Percentiles rank a stretch among this genome's conserved stretches.
Conservation (phyloP, 2,329 filamentous ascomycete species). For the Microsporum canis region DNA sequence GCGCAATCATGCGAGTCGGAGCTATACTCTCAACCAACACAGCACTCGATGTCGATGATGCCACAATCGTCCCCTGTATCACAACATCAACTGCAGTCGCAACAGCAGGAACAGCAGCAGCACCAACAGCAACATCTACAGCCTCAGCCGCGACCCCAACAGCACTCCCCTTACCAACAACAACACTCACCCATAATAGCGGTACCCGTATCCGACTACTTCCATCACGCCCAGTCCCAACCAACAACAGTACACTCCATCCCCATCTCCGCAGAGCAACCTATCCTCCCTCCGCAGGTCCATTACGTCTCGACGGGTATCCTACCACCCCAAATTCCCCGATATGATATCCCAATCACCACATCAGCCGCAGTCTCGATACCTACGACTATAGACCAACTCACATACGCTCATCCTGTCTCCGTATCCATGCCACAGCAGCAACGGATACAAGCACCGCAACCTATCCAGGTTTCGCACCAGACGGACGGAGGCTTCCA, state of each 20-base stretch:
- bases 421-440: not conserved
- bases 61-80: not conserved
- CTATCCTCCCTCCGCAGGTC: conserved; percentile 9
- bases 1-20: conserved; percentile 9
- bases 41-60: conserved; percentile 5
- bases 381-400: conserved; percentile 6
- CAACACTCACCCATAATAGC: conserved; percentile 5
- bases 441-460: not conserved
- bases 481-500: not conserved
- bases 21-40: conserved; percentile 10
- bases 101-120: conserved; percentile 5
- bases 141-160: not conserved
- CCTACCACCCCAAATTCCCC: conserved; percentile 11
- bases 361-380: not conserved
- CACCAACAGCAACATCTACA: conserved; percentile 3
- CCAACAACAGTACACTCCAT: conserved; percentile 10
- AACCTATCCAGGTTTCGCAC: not conserved
- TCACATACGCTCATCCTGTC: conserved; percentile 6
- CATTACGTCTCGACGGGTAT: conserved; percentile 10
- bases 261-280: conserved; percentile 6
- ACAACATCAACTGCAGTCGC: not conserved
- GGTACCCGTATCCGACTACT: conserved; percentile 1
- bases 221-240: conserved; percentile 12
- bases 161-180: conserved; percentile 2
- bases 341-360: conserved; percentile 9